These are phyloP conservation scores for Mycena crocata DNA, from an alignment of 768 basidiomycete genomes.

Conservation along the genomic window DNA sequence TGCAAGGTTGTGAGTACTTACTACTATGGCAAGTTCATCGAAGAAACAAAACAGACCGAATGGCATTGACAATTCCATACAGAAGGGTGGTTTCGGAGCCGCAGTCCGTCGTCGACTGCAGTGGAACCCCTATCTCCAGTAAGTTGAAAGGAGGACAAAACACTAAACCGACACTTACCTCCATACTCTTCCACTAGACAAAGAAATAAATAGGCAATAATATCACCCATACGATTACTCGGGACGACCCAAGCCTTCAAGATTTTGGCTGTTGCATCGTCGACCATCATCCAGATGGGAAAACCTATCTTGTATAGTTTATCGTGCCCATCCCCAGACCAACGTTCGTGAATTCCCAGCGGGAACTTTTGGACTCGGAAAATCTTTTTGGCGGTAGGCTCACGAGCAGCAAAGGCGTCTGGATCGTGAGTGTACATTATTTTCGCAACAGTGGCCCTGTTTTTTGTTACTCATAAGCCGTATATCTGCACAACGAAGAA, in stretches of 20 bases:
- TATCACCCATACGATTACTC: conserved; percentile 44
- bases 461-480: background rate
- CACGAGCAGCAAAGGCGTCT: conserved; percentile 42
- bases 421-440: conserved; percentile 46
- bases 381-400: conserved; percentile 45
- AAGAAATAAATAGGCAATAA: conserved; percentile 49
- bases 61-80: conserved; percentile 44
- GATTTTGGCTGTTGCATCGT: conserved; percentile 45
- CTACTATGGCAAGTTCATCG: background rate
- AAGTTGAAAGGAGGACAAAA: background rate
- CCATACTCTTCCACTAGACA: conserved; percentile 41
- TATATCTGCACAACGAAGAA: background rate
- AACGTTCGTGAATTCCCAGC: conserved; percentile 49
- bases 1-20: background rate
- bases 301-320: conserved; percentile 55
- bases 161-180: conserved; percentile 34
- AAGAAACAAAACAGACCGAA: conserved; percentile 37
- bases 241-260: conserved; percentile 52
- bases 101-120: conserved; percentile 50
- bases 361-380: conserved; percentile 38
- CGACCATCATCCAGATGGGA: conserved; percentile 50
- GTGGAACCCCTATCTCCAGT: conserved; percentile 42
- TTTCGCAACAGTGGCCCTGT: conserved; percentile 31
- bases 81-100: conserved; percentile 49
- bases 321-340: conserved; percentile 53